Evolutionary conservation across 352 stramenopile species (phyloP).

Genomic region (Pythium catenulatum): DNA sequence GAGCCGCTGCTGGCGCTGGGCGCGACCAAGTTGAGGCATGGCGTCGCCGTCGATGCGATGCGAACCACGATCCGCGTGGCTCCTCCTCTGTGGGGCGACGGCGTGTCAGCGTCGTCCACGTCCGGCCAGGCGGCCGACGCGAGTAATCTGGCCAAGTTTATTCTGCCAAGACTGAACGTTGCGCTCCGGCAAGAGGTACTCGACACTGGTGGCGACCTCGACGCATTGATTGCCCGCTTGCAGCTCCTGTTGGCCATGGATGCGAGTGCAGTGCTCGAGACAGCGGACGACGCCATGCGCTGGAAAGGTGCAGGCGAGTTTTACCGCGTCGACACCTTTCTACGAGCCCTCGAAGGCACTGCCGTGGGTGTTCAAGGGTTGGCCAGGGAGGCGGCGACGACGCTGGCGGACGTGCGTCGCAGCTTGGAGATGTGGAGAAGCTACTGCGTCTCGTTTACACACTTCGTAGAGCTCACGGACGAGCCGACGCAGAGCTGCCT

Average conservation of each 20-base stretch:
- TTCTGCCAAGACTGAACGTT: slow-evolving; percentile 51
- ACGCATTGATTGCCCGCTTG: slow-evolving; percentile 43
- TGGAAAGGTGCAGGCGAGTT: slow-evolving; percentile 10
- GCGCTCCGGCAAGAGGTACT: slow-evolving; percentile 52
- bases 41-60: too few relatives aligned
- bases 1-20: slow-evolving; percentile 49
- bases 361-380: background rate
- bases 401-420: background rate
- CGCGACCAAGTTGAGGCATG: slow-evolving; percentile 53
- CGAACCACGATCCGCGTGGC: too few relatives aligned
- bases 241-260: slow-evolving; percentile 62
- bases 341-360: background rate
- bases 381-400: background rate
- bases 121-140: too few relatives aligned
- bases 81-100: too few relatives aligned
- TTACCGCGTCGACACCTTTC: slow-evolving; percentile 7
- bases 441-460: slow-evolving; percentile 58
- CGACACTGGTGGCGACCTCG: slow-evolving; percentile 40
- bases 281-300: background rate
- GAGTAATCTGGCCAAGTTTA: background rate
- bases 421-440: slow-evolving; percentile 2
- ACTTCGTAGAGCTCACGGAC: slow-evolving; percentile 57
- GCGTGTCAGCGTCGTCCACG: too few relatives aligned
- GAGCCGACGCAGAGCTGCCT: slow-evolving; percentile 53
- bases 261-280: background rate